Conservation (phyloP, 106 monocot species). For the Apostasia shenzhenica region DNA sequence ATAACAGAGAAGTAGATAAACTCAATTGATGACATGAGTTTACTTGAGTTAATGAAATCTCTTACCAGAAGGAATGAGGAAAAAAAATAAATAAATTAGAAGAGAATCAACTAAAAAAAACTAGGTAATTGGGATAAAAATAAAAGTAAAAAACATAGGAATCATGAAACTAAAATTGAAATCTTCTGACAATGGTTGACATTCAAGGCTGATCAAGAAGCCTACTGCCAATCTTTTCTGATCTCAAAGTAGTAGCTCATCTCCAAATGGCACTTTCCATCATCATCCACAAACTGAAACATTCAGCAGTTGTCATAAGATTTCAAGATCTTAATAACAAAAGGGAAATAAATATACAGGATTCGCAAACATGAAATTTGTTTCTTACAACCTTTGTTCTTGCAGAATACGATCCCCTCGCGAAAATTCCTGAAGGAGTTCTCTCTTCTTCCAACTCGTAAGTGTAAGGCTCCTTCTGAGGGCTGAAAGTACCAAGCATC, state of each 20-base stretch:
- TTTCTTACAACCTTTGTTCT: slow-evolving; percentile 43
- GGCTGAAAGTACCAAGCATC: slow-evolving; percentile 76
- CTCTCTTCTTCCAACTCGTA: slow-evolving; percentile 64
- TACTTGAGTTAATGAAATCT: background rate
- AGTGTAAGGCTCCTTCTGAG: slow-evolving; percentile 54
- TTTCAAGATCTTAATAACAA: background rate
- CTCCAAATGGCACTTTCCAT: slow-evolving; percentile 18
- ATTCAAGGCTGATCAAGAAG: background rate
- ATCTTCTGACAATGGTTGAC: background rate
- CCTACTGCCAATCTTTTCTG: slow-evolving; percentile 17
- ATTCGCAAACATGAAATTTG: background rate
- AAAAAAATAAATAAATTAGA: too few relatives aligned
- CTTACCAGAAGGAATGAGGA: background rate
- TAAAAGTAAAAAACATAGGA: background rate
- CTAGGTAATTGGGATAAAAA: background rate
- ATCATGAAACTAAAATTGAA: slow-evolving; percentile 2
- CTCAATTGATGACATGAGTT: background rate
- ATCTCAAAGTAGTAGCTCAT: slow-evolving; percentile 22
- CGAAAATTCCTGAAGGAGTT: slow-evolving; percentile 66
- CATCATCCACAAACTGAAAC: slow-evolving; percentile 18
- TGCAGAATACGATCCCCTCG: slow-evolving; percentile 64
- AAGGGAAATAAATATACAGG: too few relatives aligned
- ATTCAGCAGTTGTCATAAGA: background rate
- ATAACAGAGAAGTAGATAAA: background rate
- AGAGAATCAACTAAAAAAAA: background rate